Conservation (phyloP, 1,284 basidiomycete genomes). For the Pterula multifida region DNA sequence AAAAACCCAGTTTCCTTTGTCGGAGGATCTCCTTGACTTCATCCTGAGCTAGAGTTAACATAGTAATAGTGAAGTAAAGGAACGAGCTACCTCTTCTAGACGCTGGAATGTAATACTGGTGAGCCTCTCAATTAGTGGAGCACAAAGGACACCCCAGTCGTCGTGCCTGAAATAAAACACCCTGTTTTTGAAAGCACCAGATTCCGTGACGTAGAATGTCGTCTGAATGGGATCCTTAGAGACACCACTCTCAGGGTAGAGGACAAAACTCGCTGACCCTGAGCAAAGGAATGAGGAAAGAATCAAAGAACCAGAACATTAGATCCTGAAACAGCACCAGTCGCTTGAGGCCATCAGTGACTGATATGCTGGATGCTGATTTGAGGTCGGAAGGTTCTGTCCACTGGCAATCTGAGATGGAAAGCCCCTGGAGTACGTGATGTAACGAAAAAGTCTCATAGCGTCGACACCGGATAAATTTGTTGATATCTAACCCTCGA, state of each 20-base stretch:
- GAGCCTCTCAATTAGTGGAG: slow-evolving; percentile 69
- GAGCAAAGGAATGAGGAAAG: slow-evolving; percentile 71
- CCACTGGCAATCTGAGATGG: slow-evolving; percentile 73
- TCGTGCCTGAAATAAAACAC: slow-evolving; percentile 91
- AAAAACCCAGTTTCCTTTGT: slow-evolving; percentile 67
- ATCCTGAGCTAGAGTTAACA: slow-evolving; percentile 25
- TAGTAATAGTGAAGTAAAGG: not conserved
- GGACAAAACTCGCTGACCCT: slow-evolving; percentile 43
- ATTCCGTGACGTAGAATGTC: slow-evolving; percentile 91
- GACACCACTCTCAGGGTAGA: no score
- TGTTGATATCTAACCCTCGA: slow-evolving; percentile 45
- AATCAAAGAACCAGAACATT: slow-evolving; percentile 88
- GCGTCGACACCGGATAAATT: slow-evolving; percentile 63
- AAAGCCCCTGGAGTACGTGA: slow-evolving; percentile 60
- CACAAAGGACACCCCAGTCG: slow-evolving; percentile 80
- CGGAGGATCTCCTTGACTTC: slow-evolving; percentile 56
- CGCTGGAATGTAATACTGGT: slow-evolving; percentile 54
- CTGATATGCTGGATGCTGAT: slow-evolving; percentile 37
- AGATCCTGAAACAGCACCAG: slow-evolving; percentile 76
- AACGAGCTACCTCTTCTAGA: slow-evolving; percentile 36
- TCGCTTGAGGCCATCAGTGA: slow-evolving; percentile 63
- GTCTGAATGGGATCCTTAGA: slow-evolving; percentile 40
- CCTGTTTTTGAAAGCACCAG: slow-evolving; percentile 76
- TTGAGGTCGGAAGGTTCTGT: slow-evolving; percentile 25
- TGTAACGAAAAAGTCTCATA: slow-evolving; percentile 82